Conservation (phyloP, 306 rosid genomes). For the Prunus campanulata region DNA sequence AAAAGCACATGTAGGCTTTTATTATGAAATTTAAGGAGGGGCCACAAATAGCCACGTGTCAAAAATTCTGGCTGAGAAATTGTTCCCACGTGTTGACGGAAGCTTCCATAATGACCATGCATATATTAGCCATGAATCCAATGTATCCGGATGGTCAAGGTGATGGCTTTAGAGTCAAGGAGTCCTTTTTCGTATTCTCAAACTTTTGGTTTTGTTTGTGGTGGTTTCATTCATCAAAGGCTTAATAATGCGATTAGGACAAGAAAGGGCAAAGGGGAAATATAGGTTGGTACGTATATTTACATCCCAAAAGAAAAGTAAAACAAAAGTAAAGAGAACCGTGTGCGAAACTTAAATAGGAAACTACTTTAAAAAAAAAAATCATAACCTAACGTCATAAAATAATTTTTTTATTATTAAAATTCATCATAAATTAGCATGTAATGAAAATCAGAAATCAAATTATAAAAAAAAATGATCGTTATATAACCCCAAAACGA, state of each 20-base stretch:
- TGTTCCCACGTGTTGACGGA: constrained; percentile 38
- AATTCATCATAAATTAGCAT: too few species aligned
- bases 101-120: constrained; percentile 16
- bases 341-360: too few species aligned
- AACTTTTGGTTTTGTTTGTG: not conserved
- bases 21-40: not conserved
- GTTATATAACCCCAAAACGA: too few species aligned
- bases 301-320: not conserved
- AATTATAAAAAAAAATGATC: too few species aligned
- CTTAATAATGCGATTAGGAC: constrained; percentile 8
- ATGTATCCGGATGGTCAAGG: constrained; percentile 70
- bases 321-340: too few species aligned
- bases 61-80: not conserved
- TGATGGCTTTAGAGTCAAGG: constrained; percentile 50
- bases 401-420: too few species aligned
- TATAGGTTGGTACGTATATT: not conserved
- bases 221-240: not conserved
- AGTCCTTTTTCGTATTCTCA: constrained; percentile 14
- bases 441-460: too few species aligned
- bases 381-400: too few species aligned
- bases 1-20: not conserved
- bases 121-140: constrained; percentile 23
- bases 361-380: too few species aligned
- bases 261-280: not conserved
- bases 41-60: constrained; percentile 20